Evolutionary conservation across 164 flowering plant species (phyloP).

Genomic region (Protea cynaroides): DNA sequence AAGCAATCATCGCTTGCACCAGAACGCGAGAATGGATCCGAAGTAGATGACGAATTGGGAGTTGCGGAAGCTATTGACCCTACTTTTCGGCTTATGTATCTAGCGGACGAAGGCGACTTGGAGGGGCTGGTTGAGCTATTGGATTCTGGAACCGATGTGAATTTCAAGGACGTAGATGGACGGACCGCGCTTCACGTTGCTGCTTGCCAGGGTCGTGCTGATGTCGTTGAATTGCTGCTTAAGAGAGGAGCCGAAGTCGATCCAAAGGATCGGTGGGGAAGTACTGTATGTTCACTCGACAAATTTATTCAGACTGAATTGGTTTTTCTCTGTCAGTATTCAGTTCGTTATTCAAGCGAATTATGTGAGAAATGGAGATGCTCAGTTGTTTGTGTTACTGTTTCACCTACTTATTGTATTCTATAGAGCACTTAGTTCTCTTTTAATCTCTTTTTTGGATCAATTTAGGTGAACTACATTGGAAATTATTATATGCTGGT

Average conservation of each 20-base stretch:
- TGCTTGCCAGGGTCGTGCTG: slow-evolving; percentile 69
- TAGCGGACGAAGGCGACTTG: slow-evolving; percentile 68
- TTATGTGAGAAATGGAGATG: not conserved
- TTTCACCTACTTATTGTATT: not conserved
- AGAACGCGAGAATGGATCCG: slow-evolving; percentile 16
- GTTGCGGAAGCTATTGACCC: slow-evolving; percentile 36
- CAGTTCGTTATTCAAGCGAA: not conserved
- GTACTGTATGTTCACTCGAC: slow-evolving; percentile 51
- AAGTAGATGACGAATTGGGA: not conserved
- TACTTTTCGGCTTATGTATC: slow-evolving; percentile 58
- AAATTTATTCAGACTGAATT: not conserved
- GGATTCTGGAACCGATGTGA: slow-evolving; percentile 60
- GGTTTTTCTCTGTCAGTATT: not conserved
- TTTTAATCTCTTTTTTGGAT: not conserved
- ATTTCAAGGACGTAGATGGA: slow-evolving; percentile 61
- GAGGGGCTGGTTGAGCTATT: slow-evolving; percentile 63
- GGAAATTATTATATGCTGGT: not conserved
- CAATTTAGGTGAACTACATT: not conserved
- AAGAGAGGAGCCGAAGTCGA: slow-evolving; percentile 53
- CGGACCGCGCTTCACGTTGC: slow-evolving; percentile 84
- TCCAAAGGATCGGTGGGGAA: slow-evolving; percentile 84
- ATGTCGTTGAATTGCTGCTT: slow-evolving; percentile 55
- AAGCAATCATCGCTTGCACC: slow-evolving; percentile 81
- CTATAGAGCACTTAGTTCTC: not conserved
- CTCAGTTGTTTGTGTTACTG: not conserved